A percentile compares a stretch with the other conserved stretches of the same genome.
Conservation (phyloP, 306 rosid genomes). For the Boehmeria nivea region DNA sequence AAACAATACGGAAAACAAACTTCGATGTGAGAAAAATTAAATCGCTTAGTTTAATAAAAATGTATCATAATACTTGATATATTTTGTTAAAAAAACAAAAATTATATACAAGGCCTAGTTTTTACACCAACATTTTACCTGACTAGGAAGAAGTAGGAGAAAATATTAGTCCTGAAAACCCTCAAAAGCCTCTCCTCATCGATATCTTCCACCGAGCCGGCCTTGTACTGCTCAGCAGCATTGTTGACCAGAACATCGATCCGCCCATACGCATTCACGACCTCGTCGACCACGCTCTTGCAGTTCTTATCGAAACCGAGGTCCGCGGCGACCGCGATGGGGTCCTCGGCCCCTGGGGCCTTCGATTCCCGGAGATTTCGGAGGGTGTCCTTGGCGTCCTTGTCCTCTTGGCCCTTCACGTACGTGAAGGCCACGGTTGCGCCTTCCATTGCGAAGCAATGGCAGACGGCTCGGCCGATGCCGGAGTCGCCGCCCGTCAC, state of each 20-base stretch:
- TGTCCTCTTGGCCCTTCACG: slow-evolving; percentile 67
- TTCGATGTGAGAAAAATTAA: too few species aligned
- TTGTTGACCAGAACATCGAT: slow-evolving; percentile 68
- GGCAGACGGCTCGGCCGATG: slow-evolving; percentile 66
- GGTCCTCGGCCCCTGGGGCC: slow-evolving; percentile 45
- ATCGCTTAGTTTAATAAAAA: too few species aligned
- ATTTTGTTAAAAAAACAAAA: too few species aligned
- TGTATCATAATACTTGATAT: too few species aligned
- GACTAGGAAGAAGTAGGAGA: slow-evolving; percentile 55
- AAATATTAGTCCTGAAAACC: slow-evolving; percentile 75
- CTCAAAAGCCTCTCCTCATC: slow-evolving; percentile 54
- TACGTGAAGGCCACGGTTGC: slow-evolving; percentile 75
- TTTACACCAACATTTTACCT: too few species aligned
- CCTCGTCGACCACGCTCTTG: slow-evolving; percentile 53
- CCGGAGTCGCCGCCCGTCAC: slow-evolving; percentile 83
- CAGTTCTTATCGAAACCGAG: slow-evolving; percentile 72
- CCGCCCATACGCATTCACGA: slow-evolving; percentile 43
- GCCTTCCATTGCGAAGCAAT: slow-evolving; percentile 64
- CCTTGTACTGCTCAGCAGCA: slow-evolving; percentile 65
- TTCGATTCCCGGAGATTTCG: slow-evolving; percentile 43
- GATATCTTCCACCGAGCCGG: slow-evolving; percentile 51
- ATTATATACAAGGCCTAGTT: too few species aligned
- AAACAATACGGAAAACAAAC: too few species aligned
- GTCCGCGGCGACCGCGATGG: slow-evolving; percentile 65
- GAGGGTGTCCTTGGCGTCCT: slow-evolving; percentile 58